Conservation (phyloP, 23 red algal species). For the Gracilaria vermiculophylla region DNA sequence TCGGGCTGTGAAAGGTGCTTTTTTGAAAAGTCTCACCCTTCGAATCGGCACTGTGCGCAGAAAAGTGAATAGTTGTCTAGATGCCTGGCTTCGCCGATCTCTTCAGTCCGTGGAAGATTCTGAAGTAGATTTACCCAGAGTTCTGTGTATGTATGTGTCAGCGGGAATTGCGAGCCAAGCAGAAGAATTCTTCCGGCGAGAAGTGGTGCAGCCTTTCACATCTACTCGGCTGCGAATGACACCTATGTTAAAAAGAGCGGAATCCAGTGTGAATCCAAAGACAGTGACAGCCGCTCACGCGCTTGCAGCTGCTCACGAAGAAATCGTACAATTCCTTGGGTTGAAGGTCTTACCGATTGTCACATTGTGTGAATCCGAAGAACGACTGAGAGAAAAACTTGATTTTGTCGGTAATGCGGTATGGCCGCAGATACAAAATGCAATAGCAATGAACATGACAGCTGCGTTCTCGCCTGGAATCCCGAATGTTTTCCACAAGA, state of each 20-base stretch:
- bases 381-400: slow-evolving; percentile 41
- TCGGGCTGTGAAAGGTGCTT: slow-evolving; percentile 30
- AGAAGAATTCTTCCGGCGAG: slow-evolving; percentile 64
- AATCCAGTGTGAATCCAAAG: background rate
- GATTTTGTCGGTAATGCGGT: slow-evolving; percentile 81
- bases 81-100: slow-evolving; percentile 54
- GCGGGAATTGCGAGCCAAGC: slow-evolving; percentile 53
- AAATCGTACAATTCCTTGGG: slow-evolving; percentile 63
- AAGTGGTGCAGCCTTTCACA: slow-evolving; percentile 67
- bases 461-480: slow-evolving; percentile 79
- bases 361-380: slow-evolving; percentile 42
- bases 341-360: slow-evolving; percentile 66
- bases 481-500: slow-evolving; percentile 74
- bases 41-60: slow-evolving; percentile 38
- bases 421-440: slow-evolving; percentile 75
- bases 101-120: slow-evolving; percentile 10
- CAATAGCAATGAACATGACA: slow-evolving; percentile 54
- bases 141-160: slow-evolving; percentile 53
- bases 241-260: slow-evolving; percentile 35
- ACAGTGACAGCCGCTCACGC: slow-evolving; percentile 64
- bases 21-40: slow-evolving; percentile 11
- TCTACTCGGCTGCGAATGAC: slow-evolving; percentile 43
- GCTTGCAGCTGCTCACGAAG: slow-evolving; percentile 39
- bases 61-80: slow-evolving; percentile 48
- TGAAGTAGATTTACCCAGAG: slow-evolving; percentile 32